Evolutionary conservation across 2,329 filamentous ascomycete species (phyloP), one percentile per base, ranked within the genome.

Genomic region (Bipolaris zeicola): DNA sequence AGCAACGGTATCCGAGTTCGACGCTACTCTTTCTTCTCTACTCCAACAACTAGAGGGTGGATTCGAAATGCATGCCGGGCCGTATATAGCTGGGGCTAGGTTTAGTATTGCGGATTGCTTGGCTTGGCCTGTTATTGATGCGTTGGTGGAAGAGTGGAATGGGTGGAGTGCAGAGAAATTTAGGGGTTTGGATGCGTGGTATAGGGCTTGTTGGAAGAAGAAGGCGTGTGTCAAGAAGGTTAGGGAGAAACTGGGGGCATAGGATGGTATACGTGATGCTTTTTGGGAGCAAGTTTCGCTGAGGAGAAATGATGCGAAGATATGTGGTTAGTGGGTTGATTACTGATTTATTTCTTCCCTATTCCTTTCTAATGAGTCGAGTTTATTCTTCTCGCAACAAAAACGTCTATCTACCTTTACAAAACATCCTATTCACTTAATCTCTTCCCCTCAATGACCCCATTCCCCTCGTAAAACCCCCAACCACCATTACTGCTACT

Each of bases 61-160:
- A 8, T 18, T 64, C 1, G 55, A 39, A 3, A 42, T 50, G 1
- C 48, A 58, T 4, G 55, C 53, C 2, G 69, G 70, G 0, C 67
- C 68, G 0, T 77, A 68, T 49, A 68, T 75, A 13, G 70, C 71
- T 0, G 74, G 73, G 0, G 45, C 48, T 2, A 58, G 66, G 11
- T 76, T 77, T 38, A 65, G 65, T 5, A 61, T 73, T 24, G 73
- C 69, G 2, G 74, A 77, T 58, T 72, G 68, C 45, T 60, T 61
- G 34, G 51, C 66, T n/a, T 77, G 74, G 74, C 71, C 73, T 0
- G 50, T 68, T 11, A 13, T 77, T 8, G 66, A 76, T 52, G 67
- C 63, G 34, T 33, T 74, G 5, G 41, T 66, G 1, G 46, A 7
- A 1, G 57, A 50, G 6, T 72, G 69, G 69, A 61, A 60, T 2